Evolutionary conservation across 805 yeast species (phyloP).

Genomic region (Teunomyces atbi): DNA sequence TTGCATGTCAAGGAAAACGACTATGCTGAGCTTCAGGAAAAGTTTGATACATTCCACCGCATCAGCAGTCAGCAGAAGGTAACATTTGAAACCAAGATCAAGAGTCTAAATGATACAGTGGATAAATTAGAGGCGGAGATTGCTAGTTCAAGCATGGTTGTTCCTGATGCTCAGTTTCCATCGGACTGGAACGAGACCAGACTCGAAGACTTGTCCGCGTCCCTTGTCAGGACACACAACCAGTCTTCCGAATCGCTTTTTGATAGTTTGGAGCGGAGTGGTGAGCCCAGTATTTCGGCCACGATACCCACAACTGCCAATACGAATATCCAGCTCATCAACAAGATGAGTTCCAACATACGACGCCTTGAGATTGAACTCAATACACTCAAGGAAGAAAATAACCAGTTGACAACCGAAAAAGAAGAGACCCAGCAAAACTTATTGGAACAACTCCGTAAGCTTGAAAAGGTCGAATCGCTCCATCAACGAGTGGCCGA

Average conservation of each 20-base stretch:
- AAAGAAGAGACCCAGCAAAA: constrained; percentile 70
- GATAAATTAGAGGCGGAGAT: constrained; percentile 8
- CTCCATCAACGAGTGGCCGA: constrained; percentile 28
- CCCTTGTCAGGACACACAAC: constrained; percentile 17
- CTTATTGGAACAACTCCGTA: constrained; percentile 44
- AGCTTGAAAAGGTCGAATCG: constrained; percentile 25
- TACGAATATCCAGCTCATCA: constrained; percentile 57
- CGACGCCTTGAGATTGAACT: constrained; percentile 81
- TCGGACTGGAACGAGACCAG: constrained; percentile 22
- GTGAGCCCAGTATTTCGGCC: constrained; percentile 6
- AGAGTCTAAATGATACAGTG: constrained; percentile 18
- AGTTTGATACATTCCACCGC: constrained; percentile 30
- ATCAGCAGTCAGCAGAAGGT: constrained; percentile 31
- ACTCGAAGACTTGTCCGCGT: constrained; percentile 49
- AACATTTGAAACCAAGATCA: constrained; percentile 26
- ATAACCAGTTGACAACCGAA: constrained; percentile 49
- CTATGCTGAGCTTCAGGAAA: constrained; percentile 23
- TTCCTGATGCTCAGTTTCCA: constrained; percentile 7
- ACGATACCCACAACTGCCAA: constrained; percentile 14
- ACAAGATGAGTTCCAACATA: constrained; percentile 72
- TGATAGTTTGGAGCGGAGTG: constrained; percentile 7
- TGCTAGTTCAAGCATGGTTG: constrained; percentile 4
- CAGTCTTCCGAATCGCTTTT: constrained; percentile 14
- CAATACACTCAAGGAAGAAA: constrained; percentile 60
- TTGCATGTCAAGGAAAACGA: constrained; percentile 22